A percentile compares a stretch with the other conserved stretches of the same genome.
These are phyloP conservation scores for Tolypocladium amazonense DNA, from an alignment of 2,329 filamentous ascomycete genomes.

Conservation along the genomic window DNA sequence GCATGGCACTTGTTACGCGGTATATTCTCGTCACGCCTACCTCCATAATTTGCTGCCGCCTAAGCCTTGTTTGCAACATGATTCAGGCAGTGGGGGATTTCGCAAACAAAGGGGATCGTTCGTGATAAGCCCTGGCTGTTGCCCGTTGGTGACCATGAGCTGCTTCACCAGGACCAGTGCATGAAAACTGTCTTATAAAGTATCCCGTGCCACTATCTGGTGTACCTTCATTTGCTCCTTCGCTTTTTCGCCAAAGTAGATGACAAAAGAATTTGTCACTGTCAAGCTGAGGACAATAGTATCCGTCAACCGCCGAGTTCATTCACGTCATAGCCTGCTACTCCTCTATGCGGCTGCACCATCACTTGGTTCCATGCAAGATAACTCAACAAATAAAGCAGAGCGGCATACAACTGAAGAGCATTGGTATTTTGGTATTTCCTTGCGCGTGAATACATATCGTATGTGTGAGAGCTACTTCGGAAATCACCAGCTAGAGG, in stretches of 20 bases:
- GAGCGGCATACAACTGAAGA: too few relatives aligned
- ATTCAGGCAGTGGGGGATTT: background rate
- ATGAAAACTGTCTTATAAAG: background rate
- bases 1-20: background rate
- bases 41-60: background rate
- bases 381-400: too few relatives aligned
- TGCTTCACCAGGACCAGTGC: background rate
- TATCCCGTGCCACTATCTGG: background rate
- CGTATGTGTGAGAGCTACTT: too few relatives aligned
- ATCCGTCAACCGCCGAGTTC: background rate
- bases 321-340: background rate
- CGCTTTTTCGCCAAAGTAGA: background rate
- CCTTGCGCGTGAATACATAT: too few relatives aligned
- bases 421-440: too few relatives aligned
- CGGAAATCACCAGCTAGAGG: too few relatives aligned
- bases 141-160: background rate
- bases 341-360: too few relatives aligned
- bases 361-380: too few relatives aligned
- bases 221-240: too few relatives aligned
- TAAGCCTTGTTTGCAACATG: background rate
- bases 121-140: background rate
- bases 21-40: background rate
- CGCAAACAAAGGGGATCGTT: background rate
- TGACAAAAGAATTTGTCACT: background rate
- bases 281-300: background rate